Base-by-base conservation (phyloP, 441 rosid species). In the Gossypium trilobum region DNA sequence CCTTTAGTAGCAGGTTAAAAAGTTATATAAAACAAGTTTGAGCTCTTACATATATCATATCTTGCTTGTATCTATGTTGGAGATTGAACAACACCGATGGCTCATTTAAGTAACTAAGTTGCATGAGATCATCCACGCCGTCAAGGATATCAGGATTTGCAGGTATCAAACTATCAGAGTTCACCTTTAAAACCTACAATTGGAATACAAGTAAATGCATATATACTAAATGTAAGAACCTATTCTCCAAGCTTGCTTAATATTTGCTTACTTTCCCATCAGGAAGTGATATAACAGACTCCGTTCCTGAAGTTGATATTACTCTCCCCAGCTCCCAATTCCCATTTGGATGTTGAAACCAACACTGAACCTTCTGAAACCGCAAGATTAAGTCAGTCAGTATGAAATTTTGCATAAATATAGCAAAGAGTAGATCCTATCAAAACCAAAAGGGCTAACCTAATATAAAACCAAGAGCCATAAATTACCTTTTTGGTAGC, bases 141-240 rank as follows among this genome's bases (percentile, higher is more conserved):
- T 92, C 96, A 83, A 95, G 98, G 77, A 95, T 95, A 81, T 89
- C 99, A 54, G 98, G 99, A 85, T 95, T 95, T 81, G 96, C 97
- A n/a, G 90, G 87, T 48, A 95, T 83, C 77, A 95, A 84, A 80
- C 79, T 81, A 77, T 89, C 96, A 67, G 89, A 83, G 83, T 84
- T 81, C 59, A 91, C 89, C 82, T 85, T 87, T 56, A 88, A 58
- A 76, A 88, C 91, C 99, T 95, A 77, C 63, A 69, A 50, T 51
- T 42, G 71, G 57, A 74, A 64, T 44, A 29, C 5, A 78, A 62
- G 66, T 39, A 16, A 60, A 58, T 68, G 22, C 60, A 74, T 31
- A 75, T 74, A 55, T 52, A 73, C 68, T 73, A 71, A 36, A 50
- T 20, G 71, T 42, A 68, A 2, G 74, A 71, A 25, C 71, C 23